Evolutionary conservation across 805 yeast species (phyloP), one percentile per base, ranked within the genome.

Genomic region (Hanseniaspora hatyaiensis): DNA sequence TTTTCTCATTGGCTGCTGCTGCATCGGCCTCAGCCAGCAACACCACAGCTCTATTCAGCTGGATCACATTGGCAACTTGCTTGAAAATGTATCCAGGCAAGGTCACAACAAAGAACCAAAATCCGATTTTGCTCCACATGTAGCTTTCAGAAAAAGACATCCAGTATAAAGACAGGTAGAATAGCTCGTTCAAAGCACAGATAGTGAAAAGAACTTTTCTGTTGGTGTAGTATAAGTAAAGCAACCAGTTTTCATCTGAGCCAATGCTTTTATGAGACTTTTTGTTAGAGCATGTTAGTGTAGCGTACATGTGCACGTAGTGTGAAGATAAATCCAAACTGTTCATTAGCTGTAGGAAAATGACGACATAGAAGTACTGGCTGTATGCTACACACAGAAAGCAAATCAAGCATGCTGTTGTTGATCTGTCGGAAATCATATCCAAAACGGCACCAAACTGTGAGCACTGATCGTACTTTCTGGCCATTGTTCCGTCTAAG

Each of bases 231-330:
- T 92, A 92, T 53, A 89, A 71, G 55, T 80, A 77, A 60, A 92
- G 71, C 50, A 92, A 70, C 52, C 82, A 79, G 28, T 78, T 72
- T 54, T 79, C 77, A 57, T 77, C 72, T 8, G 41, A 37, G 49
- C 77, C 81, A 48, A 94, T 82, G 52, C 75, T 74, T 69, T 92
- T 92, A 67, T 92, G 99, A 36, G 88, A 77, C 8, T 74, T 62
- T 3, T 82, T 78, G 16, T 33, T 38, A 16, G 97, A 97, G 32
- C 78, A 69, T 46, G 79, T 73, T 56, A 88, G 69, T 67, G 86
- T 82, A 34, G 97, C 95, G 64, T 88, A 88, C 98, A 92, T 92
- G 68, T 92, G 98, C 83, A 92, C 84, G 67, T 92, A 92, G 63
- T 92, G 99, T 45, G 94, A 82, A 2, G 96, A 87, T 57, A 92